Evolutionary conservation across 805 yeast species (phyloP), one percentile per base, ranked within the genome.

Genomic region (Maudiozyma bulderi): DNA sequence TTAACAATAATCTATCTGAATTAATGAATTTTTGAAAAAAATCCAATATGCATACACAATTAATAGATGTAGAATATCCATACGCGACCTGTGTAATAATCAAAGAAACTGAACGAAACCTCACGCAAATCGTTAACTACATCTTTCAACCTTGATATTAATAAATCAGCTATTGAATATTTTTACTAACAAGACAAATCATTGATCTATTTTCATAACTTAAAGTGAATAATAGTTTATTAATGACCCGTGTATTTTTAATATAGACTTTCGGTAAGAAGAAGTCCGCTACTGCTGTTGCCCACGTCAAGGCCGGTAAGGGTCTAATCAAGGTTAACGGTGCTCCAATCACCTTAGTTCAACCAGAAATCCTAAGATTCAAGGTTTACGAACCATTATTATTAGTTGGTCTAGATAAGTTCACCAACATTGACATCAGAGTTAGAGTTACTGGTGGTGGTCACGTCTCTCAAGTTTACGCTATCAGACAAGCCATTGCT

Each of bases 361-460:
- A 93, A 79, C 99, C 99, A 74, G 98, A 91, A 81, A 86, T 90
- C 76, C 83, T 93, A 72, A 86, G 99, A 79, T 89, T 90, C 91
- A 93, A 93, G 82, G 98, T 93, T 68, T 93, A 90, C 90, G 99
- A 93, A 83, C 98, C 99, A 74, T 82, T 93, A 72, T 82, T 95
- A 73, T 78, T 93, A 73, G 98, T 88, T 71, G 99, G 99, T 71
- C 82, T 93, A 72, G 98, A 93, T 83, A 93, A 93, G 80, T 93
- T 89, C 80, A 91, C 95, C 75, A 83, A 84, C 82, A 84, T 93
- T 69, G 99, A 93, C 79, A 88, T 93, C 80, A 91, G 98, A 82
- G 95, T 93, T 73, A 84, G 93, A 77, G 98, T 93, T 72, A 82
- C 96, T 73, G 99, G 99, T 78, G 99, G 99, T 89, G 99, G 99